Evolutionary conservation across 257 asterid species (phyloP), one percentile per base, ranked within the genome.

Genomic region (Przewalskia tangutica): DNA sequence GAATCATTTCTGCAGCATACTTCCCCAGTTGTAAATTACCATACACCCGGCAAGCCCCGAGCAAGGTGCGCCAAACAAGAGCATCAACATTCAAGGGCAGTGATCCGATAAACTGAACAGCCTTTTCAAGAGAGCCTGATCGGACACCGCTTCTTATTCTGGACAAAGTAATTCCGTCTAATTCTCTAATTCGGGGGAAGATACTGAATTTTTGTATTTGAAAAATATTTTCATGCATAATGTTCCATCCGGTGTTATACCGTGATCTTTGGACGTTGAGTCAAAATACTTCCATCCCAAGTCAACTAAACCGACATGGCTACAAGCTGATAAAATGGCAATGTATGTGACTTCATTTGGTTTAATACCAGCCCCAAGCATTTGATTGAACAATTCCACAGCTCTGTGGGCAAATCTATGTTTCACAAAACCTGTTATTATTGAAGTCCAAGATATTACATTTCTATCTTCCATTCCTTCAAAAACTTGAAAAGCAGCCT

Each of bases 51-150:
- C 97, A 94, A 1, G 99, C 98, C 40, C 97, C 86, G 0, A 95
- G 97, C 90, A 95, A 86, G 56, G 98, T 92, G 81, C 99, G 94
- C 99, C 98, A 95, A 27, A 95, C 94, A 14, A 94, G 90, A 68
- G 97, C 89, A 79, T 89, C 92, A 32, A 97, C 91, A 11, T 81
- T 63, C 42, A 88, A 89, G 55, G 99, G 97, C 95, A 95, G 92
- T 38, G 95, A 86, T 3, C 83, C 18, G 42, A 92, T 91, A 46
- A 94, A 89, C 71, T 86, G 48, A 7, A 88, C 66, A 32, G 98
- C 97, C 81, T 84, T 82, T n/a, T 89, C 89, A 11, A 81, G 3
- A 81, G 3, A 77, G 10, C 97, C 97, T 1, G 92, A 88, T 82
- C 99, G 88, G 32, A 0, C 32, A 27, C 32, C 32, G 32, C 32